A percentile compares a stretch with the other conserved stretches of the same genome.
phyloP scores from a whole-genome alignment of 768 basidiomycete species.

The Lactarius vividus region DNA sequence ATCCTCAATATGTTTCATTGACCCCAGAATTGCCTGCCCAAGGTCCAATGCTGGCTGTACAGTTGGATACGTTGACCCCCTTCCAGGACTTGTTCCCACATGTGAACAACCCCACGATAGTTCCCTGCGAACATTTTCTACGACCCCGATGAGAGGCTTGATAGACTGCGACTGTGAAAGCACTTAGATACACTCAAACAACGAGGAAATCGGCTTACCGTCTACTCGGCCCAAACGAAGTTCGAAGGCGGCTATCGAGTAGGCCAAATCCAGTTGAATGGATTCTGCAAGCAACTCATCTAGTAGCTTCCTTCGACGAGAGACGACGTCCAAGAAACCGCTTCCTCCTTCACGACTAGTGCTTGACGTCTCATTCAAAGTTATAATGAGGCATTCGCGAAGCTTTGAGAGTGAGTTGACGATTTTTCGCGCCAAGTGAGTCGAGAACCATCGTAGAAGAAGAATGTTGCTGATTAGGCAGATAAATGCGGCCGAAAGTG shows the following conservation, averaged over 20 bases:
- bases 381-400: constrained; percentile 36
- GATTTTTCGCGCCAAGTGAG: constrained; percentile 43
- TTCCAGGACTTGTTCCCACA: constrained; percentile 13
- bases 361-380: constrained; percentile 33
- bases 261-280: constrained; percentile 40
- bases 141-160: constrained; percentile 42
- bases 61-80: constrained; percentile 27
- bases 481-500: constrained; percentile 38
- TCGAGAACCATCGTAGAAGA: constrained; percentile 42
- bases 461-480: constrained; percentile 40
- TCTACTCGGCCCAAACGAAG: constrained; percentile 44
- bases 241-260: constrained; percentile 47
- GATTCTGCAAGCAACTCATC: constrained; percentile 37
- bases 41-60: constrained; percentile 36
- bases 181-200: constrained; percentile 12
- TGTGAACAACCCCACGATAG: constrained; percentile 43
- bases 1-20: constrained; percentile 37
- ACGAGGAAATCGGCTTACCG: constrained; percentile 32
- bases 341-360: constrained; percentile 23
- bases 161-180: constrained; percentile 40
- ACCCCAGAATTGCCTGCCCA: constrained; percentile 36
- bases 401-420: constrained; percentile 37
- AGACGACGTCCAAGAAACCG: constrained; percentile 22
- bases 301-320: constrained; percentile 27
- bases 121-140: constrained; percentile 47